These are phyloP conservation scores for Fusarium concolor DNA, from an alignment of 2,329 filamentous ascomycete species.

Conservation along the genomic window DNA sequence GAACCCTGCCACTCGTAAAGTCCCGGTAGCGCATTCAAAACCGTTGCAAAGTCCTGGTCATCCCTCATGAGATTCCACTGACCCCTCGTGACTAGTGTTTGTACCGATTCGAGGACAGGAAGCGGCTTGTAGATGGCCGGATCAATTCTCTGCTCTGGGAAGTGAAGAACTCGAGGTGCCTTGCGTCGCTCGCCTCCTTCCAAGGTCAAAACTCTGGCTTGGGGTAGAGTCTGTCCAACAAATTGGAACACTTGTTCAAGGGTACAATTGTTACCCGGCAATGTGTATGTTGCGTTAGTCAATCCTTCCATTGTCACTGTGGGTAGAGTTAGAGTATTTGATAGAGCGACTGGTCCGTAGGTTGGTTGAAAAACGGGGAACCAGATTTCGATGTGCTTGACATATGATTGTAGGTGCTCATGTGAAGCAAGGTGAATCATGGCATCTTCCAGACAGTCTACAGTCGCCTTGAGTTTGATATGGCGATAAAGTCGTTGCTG, in stretches of 20 bases:
- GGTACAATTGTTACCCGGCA: conserved; percentile 74
- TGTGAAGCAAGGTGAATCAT: conserved; percentile 69
- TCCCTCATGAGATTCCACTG: conserved; percentile 81
- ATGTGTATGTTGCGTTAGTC: conserved; percentile 67
- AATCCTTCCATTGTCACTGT: conserved; percentile 67
- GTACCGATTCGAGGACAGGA: conserved; percentile 65
- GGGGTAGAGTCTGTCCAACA: conserved; percentile 67
- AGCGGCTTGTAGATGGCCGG: conserved; percentile 51
- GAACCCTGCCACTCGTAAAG: conserved; percentile 72
- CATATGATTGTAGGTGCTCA: conserved; percentile 70
- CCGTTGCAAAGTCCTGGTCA: conserved; percentile 70
- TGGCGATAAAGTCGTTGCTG: conserved; percentile 80
- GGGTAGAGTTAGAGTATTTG: conserved; percentile 60
- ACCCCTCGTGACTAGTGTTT: conserved; percentile 77
- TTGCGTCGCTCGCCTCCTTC: conserved; percentile 84
- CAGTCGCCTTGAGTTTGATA: conserved; percentile 79
- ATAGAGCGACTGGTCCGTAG: conserved; percentile 56
- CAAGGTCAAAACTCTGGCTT: conserved; percentile 74
- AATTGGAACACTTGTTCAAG: conserved; percentile 77
- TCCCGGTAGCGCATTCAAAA: conserved; percentile 73
- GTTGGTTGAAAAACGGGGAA: conserved; percentile 78
- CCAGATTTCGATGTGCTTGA: conserved; percentile 81
- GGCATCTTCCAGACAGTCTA: conserved; percentile 70
- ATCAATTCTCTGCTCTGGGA: conserved; percentile 41
- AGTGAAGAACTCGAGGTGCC: conserved; percentile 70